phyloP scores from a whole-genome alignment of 441 rosid genomes.

The Raphanus hybrid region DNA sequence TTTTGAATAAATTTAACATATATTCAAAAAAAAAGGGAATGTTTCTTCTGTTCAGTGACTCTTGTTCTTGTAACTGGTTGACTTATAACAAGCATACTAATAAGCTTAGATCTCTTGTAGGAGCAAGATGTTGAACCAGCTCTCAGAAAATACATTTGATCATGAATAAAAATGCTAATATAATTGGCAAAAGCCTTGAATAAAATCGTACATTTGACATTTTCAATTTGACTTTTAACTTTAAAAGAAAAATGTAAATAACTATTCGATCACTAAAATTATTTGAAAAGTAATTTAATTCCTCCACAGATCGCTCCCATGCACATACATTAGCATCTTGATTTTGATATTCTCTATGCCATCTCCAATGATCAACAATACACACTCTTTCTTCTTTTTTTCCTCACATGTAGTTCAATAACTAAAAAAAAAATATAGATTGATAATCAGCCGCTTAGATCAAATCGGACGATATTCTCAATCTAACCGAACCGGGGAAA shows the following conservation, averaged over 20 bases:
- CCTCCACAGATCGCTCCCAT: neutral
- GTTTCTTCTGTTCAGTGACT: neutral
- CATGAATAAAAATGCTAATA: neutral
- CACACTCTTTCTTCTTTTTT: too few relatives aligned
- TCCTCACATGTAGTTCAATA: neutral
- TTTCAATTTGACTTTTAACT: neutral
- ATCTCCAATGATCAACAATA: neutral
- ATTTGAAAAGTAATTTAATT: neutral
- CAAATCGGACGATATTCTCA: constrained; percentile 20
- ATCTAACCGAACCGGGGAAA: constrained; percentile 34
- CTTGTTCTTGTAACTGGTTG: constrained; percentile 3
- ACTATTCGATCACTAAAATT: neutral
- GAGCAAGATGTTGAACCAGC: constrained; percentile 63
- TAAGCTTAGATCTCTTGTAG: constrained; percentile 41
- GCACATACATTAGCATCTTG: neutral
- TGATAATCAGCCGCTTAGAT: constrained; percentile 9
- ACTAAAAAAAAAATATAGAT: neutral
- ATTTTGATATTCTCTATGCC: neutral
- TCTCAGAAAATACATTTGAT: constrained; percentile 55
- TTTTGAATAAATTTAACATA: too few relatives aligned
- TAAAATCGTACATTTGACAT: neutral
- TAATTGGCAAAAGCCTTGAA: neutral
- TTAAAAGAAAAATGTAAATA: neutral
- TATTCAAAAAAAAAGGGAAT: too few relatives aligned
- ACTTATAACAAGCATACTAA: neutral